Conservation (phyloP, 2,329 filamentous ascomycete species). For the Aureobasidium sp. region DNA sequence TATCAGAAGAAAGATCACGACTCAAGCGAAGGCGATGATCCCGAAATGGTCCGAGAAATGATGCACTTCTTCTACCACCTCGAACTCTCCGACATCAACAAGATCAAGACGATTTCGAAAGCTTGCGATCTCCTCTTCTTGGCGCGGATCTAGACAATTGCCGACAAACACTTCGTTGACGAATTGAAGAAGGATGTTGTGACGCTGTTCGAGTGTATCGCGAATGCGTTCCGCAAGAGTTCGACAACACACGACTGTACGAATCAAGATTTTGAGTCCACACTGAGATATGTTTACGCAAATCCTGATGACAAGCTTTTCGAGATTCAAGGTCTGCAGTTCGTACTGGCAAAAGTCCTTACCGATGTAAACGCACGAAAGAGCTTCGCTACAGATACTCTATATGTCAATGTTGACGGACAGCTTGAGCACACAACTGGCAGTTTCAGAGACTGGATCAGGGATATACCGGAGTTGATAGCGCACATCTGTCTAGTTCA, state of each 20-base stretch:
- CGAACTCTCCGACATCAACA: neutral
- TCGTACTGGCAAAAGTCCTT: neutral
- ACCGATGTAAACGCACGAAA: neutral
- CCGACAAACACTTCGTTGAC: neutral
- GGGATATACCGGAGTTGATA: neutral
- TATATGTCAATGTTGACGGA: neutral
- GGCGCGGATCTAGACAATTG: neutral
- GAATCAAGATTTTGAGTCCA: neutral
- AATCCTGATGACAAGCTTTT: neutral
- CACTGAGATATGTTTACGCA: neutral
- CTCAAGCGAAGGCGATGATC: neutral
- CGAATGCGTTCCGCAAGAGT: neutral
- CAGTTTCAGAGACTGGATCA: neutral
- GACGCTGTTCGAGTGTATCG: neutral
- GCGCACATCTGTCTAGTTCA: neutral
- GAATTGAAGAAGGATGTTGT: neutral
- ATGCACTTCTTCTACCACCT: neutral
- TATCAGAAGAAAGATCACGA: neutral
- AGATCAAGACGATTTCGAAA: neutral
- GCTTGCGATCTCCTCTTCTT: neutral
- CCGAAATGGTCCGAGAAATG: neutral
- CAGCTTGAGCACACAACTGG: neutral
- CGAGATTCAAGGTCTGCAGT: neutral
- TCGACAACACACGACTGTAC: neutral
- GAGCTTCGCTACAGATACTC: neutral